These are phyloP conservation scores for Ascoidea tarda DNA, from an alignment of 805 yeast species.

Conservation along the genomic window DNA sequence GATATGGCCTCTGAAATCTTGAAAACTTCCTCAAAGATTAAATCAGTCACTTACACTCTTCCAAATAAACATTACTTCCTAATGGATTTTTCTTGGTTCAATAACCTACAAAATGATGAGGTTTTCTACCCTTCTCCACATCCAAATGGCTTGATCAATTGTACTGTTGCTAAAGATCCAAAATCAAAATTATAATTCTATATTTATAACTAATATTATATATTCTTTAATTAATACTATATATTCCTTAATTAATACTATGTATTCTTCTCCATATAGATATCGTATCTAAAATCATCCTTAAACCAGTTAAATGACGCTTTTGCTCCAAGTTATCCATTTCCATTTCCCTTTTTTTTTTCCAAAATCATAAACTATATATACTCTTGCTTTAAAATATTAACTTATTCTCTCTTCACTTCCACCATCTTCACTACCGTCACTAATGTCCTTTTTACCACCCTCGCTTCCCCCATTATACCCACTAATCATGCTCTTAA, in stretches of 20 bases:
- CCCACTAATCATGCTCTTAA: too few species aligned
- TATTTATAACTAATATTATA: too few species aligned
- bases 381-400: too few species aligned
- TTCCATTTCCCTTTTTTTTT: background rate
- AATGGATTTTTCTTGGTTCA: slow-evolving; percentile 66
- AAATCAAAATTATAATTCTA: slow-evolving; percentile 36
- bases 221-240: background rate
- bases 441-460: background rate
- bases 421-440: background rate
- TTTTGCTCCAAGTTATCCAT: background rate
- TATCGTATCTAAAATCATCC: too few species aligned
- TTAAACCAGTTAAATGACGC: too few species aligned
- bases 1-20: slow-evolving; percentile 75
- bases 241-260: background rate
- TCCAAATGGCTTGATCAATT: slow-evolving; percentile 85
- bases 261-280: background rate
- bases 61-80: slow-evolving; percentile 91
- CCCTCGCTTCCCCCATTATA: background rate
- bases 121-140: slow-evolving; percentile 83
- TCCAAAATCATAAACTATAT: background rate
- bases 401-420: background rate
- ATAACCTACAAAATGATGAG: slow-evolving; percentile 70
- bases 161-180: slow-evolving; percentile 62
- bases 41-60: slow-evolving; percentile 55
- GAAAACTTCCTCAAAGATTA: slow-evolving; percentile 37